Evolutionary conservation across 2,329 filamentous ascomycete species (phyloP), one percentile per base, ranked within the genome.

Genomic region (Setomelanomma holmii): DNA sequence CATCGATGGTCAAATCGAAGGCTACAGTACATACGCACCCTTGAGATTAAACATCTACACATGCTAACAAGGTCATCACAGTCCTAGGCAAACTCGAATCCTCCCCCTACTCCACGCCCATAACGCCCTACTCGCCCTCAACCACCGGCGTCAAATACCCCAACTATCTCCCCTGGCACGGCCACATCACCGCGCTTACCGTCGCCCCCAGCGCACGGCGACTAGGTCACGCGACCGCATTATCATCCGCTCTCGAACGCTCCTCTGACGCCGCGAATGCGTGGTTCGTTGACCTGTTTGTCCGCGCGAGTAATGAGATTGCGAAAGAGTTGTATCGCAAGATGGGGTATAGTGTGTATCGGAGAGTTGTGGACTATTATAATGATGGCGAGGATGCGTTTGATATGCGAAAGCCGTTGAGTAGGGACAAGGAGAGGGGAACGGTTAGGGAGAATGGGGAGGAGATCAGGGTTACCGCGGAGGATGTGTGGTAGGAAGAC

Each of bases 111-210:
- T 89, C 90, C 14, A 81, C 90, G 39, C 86, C 87, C 46, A 85
- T 89, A 73, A 83, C 86, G 53, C 86, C 86, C 67, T 95, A 91
- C 43, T 83, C 88, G 67, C 92, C 79, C 12, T 47, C 63, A 40
- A 75, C 69, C 11, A 78, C 60, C 16, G 47, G 53, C 19, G 42
- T 75, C 60, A 72, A 77, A 11, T 74, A 76, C 56, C 74, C 78
- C 4, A 79, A 97, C 78, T 96, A 96, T 78, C 88, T 96, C n/a
- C 93, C 93, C n/a, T 98, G 92, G 91, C 95, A 99, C 78, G 93
- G 92, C 17, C 95, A 99, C 77, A 96, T 99, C 71, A 99, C 95
- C 4, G 95, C 93, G 30, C 82, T 99, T 45, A 98, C 95, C 0
- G 91, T 99, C 17, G 89, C 93, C 0, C 95, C 95, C 0, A 86